Evolutionary conservation across 2,329 filamentous ascomycete genomes (phyloP).

Genomic region (Fusarium drepaniforme): DNA sequence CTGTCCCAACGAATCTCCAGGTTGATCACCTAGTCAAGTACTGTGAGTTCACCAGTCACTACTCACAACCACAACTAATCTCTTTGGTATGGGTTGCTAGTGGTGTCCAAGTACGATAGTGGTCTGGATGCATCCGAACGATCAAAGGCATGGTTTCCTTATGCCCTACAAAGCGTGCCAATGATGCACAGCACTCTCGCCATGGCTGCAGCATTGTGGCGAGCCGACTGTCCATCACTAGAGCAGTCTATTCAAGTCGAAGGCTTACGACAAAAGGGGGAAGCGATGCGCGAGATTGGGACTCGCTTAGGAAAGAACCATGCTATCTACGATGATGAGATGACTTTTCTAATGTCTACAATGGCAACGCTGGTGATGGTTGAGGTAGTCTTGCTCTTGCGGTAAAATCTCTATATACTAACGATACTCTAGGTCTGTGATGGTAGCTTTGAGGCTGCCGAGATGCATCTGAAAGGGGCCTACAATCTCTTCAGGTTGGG

Average conservation of each 20-base stretch:
- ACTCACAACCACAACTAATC: neutral
- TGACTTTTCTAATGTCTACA: neutral
- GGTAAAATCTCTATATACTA: accelerated
- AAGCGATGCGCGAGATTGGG: neutral
- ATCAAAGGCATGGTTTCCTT: neutral
- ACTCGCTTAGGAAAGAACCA: neutral
- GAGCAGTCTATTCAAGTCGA: neutral
- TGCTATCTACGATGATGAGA: neutral
- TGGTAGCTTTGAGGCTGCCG: neutral
- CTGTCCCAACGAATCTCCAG: neutral
- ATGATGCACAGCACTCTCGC: neutral
- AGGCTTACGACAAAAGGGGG: neutral
- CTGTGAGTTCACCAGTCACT: neutral
- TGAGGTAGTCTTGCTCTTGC: neutral
- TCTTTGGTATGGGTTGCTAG: neutral
- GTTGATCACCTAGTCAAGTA: neutral
- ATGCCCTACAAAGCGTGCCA: neutral
- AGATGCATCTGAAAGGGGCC: neutral
- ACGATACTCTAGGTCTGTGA: neutral
- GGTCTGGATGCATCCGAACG: neutral
- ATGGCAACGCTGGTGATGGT: neutral
- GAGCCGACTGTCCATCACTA: neutral
- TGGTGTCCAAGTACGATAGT: neutral
- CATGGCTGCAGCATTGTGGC: neutral
- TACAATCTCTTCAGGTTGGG: neutral